Evolutionary conservation across 2,329 filamentous ascomycete species (phyloP), one percentile per base, ranked within the genome.

Genomic region (Meredithiella fracta): DNA sequence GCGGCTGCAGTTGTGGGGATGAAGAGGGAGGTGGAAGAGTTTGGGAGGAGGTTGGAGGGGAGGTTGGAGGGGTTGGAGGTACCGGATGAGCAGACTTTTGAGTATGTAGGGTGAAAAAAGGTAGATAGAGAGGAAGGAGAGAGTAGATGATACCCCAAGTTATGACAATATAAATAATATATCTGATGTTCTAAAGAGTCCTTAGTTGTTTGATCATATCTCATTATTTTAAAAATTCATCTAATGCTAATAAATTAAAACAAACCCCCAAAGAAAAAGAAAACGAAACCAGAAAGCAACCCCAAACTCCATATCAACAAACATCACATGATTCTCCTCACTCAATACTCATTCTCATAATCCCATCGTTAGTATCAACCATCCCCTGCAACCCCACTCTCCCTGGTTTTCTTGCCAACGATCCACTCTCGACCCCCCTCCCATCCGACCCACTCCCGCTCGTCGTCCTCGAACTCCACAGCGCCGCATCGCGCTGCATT

Each of bases 261-360:
- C 47, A 38, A 47, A 50, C 22, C 22, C 2, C 17, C 7, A 23
- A 50, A 50, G 23, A 26, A 25, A 26, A 51, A 51, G 3, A 55
- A 42, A 38, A 40, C 53, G 59, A 51, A 59, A 60, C 55, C 31
- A 54, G 44, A 23, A 26, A 40, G 37, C 50, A 59, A 59, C 56
- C 54, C 55, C 37, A 31, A 44, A 47, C 42, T 14, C 44, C 23
- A 54, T 15, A 3, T 44, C n/a, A 47, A 25, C 7, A 1, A 17
- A 3, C n/a, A 29, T 44, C 15, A 54, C 9, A 54, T 54, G 15
- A 47, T 8, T 20, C n/a, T 11, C n/a, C 14, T 59, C 71, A 95
- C 67, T 96, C 90, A 64, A 96, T 95, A 67, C 86, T 95, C 86
- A 97, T 92, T 63, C 91, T 89, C 84, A 95, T 95, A 61, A 96